These are phyloP conservation scores for Pseudognaphalium luteoalbum DNA, from an alignment of 129 eudicot species.

Conservation along the genomic window DNA sequence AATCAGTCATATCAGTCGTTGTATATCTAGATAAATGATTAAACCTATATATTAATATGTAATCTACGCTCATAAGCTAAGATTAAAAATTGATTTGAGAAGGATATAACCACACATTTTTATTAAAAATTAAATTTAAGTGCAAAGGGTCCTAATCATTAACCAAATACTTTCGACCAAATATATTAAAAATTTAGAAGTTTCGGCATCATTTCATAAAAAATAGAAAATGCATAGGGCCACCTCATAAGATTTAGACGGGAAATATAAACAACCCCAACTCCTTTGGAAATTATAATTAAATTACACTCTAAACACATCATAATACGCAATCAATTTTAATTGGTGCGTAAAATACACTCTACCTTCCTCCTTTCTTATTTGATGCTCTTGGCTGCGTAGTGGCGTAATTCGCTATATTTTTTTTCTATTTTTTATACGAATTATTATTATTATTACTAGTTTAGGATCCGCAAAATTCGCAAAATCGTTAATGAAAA, in stretches of 20 bases:
- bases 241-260: constrained; percentile 33
- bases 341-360: constrained; percentile 26
- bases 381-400: constrained; percentile 28
- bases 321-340: constrained; percentile 25
- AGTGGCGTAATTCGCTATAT: not conserved
- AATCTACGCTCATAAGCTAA: not conserved
- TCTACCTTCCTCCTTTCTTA: not conserved
- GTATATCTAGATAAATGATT: too few relatives aligned
- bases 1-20: too few relatives aligned
- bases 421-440: too few relatives aligned
- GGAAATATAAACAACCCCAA: constrained; percentile 29
- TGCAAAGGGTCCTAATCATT: constrained; percentile 23
- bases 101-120: constrained; percentile 3
- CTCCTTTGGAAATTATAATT: constrained; percentile 18
- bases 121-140: not conserved
- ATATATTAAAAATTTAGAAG: constrained; percentile 12
- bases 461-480: too few relatives aligned
- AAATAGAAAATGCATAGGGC: constrained; percentile 19
- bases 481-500: too few relatives aligned
- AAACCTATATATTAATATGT: not conserved
- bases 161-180: constrained; percentile 27
- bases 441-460: too few relatives aligned
- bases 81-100: not conserved
- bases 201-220: constrained; percentile 20
- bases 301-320: constrained; percentile 13